Evolutionary conservation across 1,284 basidiomycete species (phyloP).

Genomic region (Apiotrichum gamsii): DNA sequence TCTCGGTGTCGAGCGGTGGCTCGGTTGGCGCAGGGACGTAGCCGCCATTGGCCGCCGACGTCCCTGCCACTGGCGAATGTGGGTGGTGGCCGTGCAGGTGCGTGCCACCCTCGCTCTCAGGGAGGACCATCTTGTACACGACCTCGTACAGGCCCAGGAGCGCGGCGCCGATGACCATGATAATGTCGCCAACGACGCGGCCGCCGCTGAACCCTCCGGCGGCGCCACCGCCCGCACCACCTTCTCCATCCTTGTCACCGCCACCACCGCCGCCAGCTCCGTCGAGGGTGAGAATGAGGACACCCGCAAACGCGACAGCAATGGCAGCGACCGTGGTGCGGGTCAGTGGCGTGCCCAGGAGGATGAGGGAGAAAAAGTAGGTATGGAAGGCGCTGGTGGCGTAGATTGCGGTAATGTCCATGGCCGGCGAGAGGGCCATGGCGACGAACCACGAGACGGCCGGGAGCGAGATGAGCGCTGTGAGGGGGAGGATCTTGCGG

Average conservation of each 20-base stretch:
- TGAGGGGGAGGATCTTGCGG: slow-evolving; percentile 28
- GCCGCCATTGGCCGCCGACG: background rate
- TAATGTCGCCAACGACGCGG: slow-evolving; percentile 38
- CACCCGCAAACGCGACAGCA: slow-evolving; percentile 41
- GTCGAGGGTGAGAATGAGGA: slow-evolving; percentile 37
- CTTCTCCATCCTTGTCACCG: slow-evolving; percentile 1
- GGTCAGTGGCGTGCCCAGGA: slow-evolving; percentile 37
- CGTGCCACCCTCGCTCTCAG: slow-evolving; percentile 37
- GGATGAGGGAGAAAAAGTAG: slow-evolving; percentile 41
- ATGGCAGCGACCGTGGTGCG: slow-evolving; percentile 38
- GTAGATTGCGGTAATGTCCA: slow-evolving; percentile 43
- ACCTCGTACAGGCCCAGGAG: slow-evolving; percentile 47
- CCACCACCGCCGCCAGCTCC: slow-evolving; percentile 22
- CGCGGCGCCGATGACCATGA: slow-evolving; percentile 46
- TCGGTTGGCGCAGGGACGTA: too few relatives aligned
- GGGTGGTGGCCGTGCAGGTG: background rate
- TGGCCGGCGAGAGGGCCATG: slow-evolving; percentile 33
- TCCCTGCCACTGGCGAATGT: background rate
- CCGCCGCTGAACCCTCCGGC: background rate
- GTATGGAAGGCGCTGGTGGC: slow-evolving; percentile 37
- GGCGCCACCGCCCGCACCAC: background rate
- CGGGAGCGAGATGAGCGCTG: slow-evolving; percentile 33
- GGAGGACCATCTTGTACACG: slow-evolving; percentile 46
- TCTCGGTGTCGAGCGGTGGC: slow-evolving; percentile 7
- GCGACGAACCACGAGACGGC: slow-evolving; percentile 40